A percentile compares a stretch with the other conserved stretches of the same genome.
Conservation (phyloP, 106 monocot genomes). For the Amphibolis antarctica region DNA sequence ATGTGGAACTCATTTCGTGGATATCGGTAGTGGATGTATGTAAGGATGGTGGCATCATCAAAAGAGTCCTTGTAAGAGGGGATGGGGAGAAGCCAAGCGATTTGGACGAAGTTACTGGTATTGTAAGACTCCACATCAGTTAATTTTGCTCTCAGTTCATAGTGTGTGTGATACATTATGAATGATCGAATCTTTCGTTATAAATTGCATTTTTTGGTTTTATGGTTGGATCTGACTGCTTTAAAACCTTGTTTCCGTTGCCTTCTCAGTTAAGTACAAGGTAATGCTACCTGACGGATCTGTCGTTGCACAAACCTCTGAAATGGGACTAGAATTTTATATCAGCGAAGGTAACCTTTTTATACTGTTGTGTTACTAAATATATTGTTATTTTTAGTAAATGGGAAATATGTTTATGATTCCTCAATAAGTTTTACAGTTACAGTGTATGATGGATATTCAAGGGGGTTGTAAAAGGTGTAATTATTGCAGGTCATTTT, state of each 20-base stretch:
- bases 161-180: not conserved
- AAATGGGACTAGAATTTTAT: constrained; percentile 48
- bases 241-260: not conserved
- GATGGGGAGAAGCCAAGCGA: constrained; percentile 35
- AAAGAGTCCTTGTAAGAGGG: constrained; percentile 41
- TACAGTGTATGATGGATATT: not conserved
- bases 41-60: constrained; percentile 61
- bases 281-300: constrained; percentile 37
- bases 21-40: constrained; percentile 41
- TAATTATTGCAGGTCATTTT: constrained; percentile 31
- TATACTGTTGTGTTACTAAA: not conserved
- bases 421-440: no score
- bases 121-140: not conserved
- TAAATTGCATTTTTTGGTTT: no score
- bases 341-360: constrained; percentile 34
- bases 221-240: not conserved
- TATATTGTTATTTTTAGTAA: no score
- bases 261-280: constrained; percentile 41
- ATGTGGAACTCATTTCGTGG: constrained; percentile 65
- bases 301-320: constrained; percentile 33
- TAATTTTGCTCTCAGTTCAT: not conserved
- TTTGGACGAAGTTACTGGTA: constrained; percentile 59
- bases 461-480: not conserved
- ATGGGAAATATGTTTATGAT: not conserved
- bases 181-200: not conserved